These are phyloP conservation scores for Astraeus odoratus DNA, from an alignment of 768 basidiomycete species.

Conservation along the genomic window DNA sequence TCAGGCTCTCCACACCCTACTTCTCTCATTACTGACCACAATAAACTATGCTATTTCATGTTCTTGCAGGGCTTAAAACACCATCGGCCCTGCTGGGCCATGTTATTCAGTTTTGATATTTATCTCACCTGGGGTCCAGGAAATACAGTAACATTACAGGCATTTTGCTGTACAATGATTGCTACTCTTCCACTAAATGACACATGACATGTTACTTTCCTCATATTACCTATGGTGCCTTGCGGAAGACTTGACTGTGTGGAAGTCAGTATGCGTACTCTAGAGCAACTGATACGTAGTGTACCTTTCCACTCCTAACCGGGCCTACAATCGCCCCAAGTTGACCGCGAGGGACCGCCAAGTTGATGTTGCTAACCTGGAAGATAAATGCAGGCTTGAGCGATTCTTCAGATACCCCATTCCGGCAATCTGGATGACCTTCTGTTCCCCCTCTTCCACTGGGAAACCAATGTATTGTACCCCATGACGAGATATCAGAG, in stretches of 20 bases:
- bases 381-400: slow-evolving; percentile 27
- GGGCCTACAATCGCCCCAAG: slow-evolving; percentile 61
- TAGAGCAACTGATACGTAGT: background rate
- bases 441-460: background rate
- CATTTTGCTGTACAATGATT: too few species aligned
- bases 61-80: too few species aligned
- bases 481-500: background rate
- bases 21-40: too few species aligned
- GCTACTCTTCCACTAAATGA: slow-evolving; percentile 57
- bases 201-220: slow-evolving; percentile 41
- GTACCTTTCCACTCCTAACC: slow-evolving; percentile 62
- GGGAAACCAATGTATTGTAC: background rate
- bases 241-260: slow-evolving; percentile 49
- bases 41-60: too few species aligned
- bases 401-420: background rate
- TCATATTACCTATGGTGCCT: slow-evolving; percentile 69
- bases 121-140: too few species aligned
- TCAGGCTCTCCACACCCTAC: too few species aligned
- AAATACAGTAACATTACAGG: too few species aligned
- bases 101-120: too few species aligned
- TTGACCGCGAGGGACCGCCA: slow-evolving; percentile 50
- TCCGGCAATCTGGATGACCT: slow-evolving; percentile 3
- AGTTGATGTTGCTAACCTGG: slow-evolving; percentile 40
- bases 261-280: background rate
- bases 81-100: too few species aligned